Percentiles rank a stretch among this genome's conserved stretches.
phyloP scores from a whole-genome alignment of 768 basidiomycete genomes.

The Suillus ampliporus region DNA sequence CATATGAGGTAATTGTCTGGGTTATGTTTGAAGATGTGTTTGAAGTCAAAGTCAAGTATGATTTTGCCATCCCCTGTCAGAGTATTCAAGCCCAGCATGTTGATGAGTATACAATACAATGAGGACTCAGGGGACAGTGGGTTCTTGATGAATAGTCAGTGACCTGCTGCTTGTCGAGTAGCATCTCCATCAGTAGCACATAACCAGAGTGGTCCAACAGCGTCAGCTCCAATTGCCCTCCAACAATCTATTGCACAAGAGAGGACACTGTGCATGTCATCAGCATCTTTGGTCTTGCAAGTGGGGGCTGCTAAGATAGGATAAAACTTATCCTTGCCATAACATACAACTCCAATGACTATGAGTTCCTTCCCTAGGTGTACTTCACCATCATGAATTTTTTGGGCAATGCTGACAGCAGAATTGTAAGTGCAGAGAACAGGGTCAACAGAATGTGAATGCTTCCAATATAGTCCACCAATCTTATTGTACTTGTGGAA shows the following conservation, averaged over 20 bases:
- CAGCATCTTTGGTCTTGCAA: slow-evolving; percentile 18
- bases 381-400: background rate
- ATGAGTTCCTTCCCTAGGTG: slow-evolving; percentile 23
- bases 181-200: slow-evolving; percentile 24
- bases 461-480: slow-evolving; percentile 21
- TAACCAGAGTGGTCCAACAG: slow-evolving; percentile 17
- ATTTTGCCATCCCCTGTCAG: slow-evolving; percentile 14
- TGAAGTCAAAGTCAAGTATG: slow-evolving; percentile 20
- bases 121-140: background rate
- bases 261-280: background rate
- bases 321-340: slow-evolving; percentile 10
- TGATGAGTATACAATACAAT: slow-evolving; percentile 10
- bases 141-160: slow-evolving; percentile 7
- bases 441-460: slow-evolving; percentile 9
- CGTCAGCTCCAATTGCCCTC: background rate
- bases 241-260: background rate
- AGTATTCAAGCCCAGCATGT: slow-evolving; percentile 19
- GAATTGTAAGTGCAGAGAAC: slow-evolving; percentile 8
- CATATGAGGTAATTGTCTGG: no score
- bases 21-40: slow-evolving; percentile 23
- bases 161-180: slow-evolving; percentile 3
- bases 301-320: slow-evolving; percentile 20
- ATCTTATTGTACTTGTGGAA: slow-evolving; percentile 15
- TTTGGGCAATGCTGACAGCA: slow-evolving; percentile 8
- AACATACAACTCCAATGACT: slow-evolving; percentile 12